A percentile compares a stretch with the other conserved stretches of the same genome.
These are phyloP conservation scores for Psidium guajava DNA, from an alignment of 345 rosid species.

Conservation along the genomic window DNA sequence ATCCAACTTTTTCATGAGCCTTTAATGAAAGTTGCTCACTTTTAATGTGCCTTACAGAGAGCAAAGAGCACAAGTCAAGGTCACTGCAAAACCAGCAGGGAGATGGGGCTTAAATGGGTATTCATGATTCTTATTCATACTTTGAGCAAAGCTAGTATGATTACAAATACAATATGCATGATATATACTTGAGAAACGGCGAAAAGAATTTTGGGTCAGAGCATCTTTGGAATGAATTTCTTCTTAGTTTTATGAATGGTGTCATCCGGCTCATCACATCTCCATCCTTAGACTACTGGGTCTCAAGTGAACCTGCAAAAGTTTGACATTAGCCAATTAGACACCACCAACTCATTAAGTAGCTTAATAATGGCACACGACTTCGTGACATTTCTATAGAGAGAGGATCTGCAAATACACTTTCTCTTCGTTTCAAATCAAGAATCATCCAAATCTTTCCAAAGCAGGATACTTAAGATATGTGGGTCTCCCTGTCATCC, in stretches of 20 bases:
- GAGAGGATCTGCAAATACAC: background rate
- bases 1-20: background rate
- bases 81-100: background rate
- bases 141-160: conserved; percentile 13
- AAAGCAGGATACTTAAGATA: conserved; percentile 2
- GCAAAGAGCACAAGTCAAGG: background rate
- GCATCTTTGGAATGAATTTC: conserved; percentile 10
- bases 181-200: background rate
- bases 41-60: background rate
- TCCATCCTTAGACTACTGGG: conserved; percentile 37
- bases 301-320: conserved; percentile 37
- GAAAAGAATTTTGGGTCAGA: conserved; percentile 17
- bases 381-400: background rate
- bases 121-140: conserved; percentile 15
- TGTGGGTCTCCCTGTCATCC: background rate
- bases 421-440: background rate
- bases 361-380: background rate
- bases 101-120: background rate
- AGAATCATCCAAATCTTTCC: background rate
- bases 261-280: conserved; percentile 16
- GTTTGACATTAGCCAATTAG: background rate
- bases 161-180: conserved; percentile 12
- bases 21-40: background rate
- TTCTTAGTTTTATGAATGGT: conserved; percentile 1
- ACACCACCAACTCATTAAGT: background rate